Base-by-base conservation (phyloP, 2,329 filamentous ascomycete genomes). In the Aspergillus tamarii region DNA sequence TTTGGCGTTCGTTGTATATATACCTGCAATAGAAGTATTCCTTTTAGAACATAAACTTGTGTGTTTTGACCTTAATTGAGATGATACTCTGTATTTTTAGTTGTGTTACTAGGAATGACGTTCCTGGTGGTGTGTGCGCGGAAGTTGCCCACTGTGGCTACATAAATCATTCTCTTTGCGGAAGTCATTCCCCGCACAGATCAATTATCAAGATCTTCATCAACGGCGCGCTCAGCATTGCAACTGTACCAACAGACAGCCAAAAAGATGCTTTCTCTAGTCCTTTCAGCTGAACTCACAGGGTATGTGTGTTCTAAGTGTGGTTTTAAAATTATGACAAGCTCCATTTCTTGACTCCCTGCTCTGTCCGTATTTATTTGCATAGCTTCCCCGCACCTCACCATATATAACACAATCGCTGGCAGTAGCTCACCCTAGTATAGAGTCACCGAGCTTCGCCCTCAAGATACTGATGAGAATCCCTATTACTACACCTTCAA, bases 401-500 rank as follows among this genome's bases (percentile, higher is more conserved):
- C 34, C 52, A n/a, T 52, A 46, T 34, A 34, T 34, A 12, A 23
- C 16, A 21, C 32, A 21, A 41, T 21, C 32, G 26, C 34, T 26
- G 32, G 14, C 14, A 23, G 28, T 36, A 48, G 11, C 52, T 53
- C 16, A 53, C 52, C 28, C 48, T 30, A 45, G 26, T 54, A 21
- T 30, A 98, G 95, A 53, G 93, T 99, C 64, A 97, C 93, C 64
- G 91, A 95, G 73, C 88, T 99, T 70, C 89, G 89, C 62, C 95
- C 95, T 9, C 84, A 89, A 70, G 95, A 99, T 78, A 93, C 89
- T 8, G 83, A 89, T 71, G 91, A 92, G 21, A 87, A 86, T 64
- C 92, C 93, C 4, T 99, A 97, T 83, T 96, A 91, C 86, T 99
- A 97, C 82, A 97, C 92, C 57, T 98, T 99, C 87, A 95, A 91